These are phyloP conservation scores for Fusarium oligoseptatum DNA, from an alignment of 2,329 filamentous ascomycete genomes.

Conservation along the genomic window DNA sequence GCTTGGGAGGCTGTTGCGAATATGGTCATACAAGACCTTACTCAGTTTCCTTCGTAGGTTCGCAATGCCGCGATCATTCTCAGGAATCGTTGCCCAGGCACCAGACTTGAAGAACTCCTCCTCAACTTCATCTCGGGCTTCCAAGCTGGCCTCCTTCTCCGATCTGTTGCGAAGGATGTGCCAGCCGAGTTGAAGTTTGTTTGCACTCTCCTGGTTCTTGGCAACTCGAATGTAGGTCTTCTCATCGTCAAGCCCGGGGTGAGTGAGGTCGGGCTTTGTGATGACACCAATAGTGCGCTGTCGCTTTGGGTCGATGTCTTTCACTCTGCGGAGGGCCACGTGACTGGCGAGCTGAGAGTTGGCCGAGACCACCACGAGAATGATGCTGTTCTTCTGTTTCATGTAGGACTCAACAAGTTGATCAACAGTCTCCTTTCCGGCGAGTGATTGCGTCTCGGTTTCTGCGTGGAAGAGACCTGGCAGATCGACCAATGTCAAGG, in stretches of 20 bases:
- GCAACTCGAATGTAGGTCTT: slow-evolving; percentile 52
- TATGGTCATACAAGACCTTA: slow-evolving; percentile 47
- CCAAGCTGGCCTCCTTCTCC: slow-evolving; percentile 48
- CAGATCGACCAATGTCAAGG: slow-evolving; percentile 68
- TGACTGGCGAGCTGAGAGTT: slow-evolving; percentile 66
- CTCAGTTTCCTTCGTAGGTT: slow-evolving; percentile 53
- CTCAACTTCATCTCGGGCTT: slow-evolving; percentile 50
- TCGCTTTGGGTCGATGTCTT: slow-evolving; percentile 57
- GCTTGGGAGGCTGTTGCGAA: slow-evolving; percentile 44
- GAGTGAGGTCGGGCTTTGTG: slow-evolving; percentile 65
- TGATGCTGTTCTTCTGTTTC: slow-evolving; percentile 68
- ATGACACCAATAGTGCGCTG: slow-evolving; percentile 68
- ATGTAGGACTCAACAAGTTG: slow-evolving; percentile 66
- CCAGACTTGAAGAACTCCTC: slow-evolving; percentile 49
- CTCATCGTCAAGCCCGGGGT: slow-evolving; percentile 55
- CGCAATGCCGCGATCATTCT: slow-evolving; percentile 50
- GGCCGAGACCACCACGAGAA: slow-evolving; percentile 67
- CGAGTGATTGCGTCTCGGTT: slow-evolving; percentile 49
- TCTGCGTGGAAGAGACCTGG: slow-evolving; percentile 59
- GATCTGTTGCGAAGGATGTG: slow-evolving; percentile 65
- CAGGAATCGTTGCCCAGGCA: slow-evolving; percentile 46
- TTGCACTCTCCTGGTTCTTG: slow-evolving; percentile 47
- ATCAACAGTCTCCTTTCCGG: slow-evolving; percentile 51
- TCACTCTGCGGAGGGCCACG: slow-evolving; percentile 60
- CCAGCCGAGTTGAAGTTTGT: slow-evolving; percentile 61